Evolutionary conservation across 2,329 filamentous ascomycete genomes (phyloP), one percentile per base, ranked within the genome.

Genomic region (Fusarium dimerum): DNA sequence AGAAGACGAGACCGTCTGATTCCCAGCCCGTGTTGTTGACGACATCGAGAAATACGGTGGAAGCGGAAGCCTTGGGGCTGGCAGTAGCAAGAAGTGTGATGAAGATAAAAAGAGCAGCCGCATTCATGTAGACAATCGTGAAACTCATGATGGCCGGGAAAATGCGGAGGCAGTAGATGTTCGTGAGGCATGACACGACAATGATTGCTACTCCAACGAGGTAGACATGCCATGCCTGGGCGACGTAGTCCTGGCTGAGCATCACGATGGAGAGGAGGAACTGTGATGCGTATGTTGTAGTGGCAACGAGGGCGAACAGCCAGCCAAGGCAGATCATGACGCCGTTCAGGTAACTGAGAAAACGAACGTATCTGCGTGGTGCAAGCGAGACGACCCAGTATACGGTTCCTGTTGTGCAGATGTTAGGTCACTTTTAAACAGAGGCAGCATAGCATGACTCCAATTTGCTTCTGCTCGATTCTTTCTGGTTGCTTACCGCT

Each of bases 21-120:
- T 26, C 38, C 40, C 34, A 52, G 5, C 45, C 48, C 5, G 48
- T 51, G 4, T 46, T 9, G 39, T 46, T 51, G 43, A 46, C 18
- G 16, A 45, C 16, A 11, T 51, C 39, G 3, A 42, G 7, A 9
- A 51, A 51, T 12, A 46, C 48, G 13, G 16, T 12, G 10, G 8
- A n/a, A 9, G 45, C 45, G n/a, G 45, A 40, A 9, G 11, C 11
- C 36, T 47, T 47, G 11, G 45, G 45, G 29, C 7, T 7, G 10
- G 45, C 34, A 12, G 7, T 38, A 15, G 26, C 50, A 1, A 47
- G 32, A 5, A 52, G 41, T 3, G 40, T 18, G 36, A 52, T 41
- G n/a, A 34, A 43, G 17, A 47, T 26, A 16, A 40, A 47, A 10
- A 47, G 17, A 9, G 32, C 16, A 13, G 32, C 16, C 6, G 29